Conservation (phyloP, 2,329 filamentous ascomycete species). For the Uncinocarpus reesii region DNA sequence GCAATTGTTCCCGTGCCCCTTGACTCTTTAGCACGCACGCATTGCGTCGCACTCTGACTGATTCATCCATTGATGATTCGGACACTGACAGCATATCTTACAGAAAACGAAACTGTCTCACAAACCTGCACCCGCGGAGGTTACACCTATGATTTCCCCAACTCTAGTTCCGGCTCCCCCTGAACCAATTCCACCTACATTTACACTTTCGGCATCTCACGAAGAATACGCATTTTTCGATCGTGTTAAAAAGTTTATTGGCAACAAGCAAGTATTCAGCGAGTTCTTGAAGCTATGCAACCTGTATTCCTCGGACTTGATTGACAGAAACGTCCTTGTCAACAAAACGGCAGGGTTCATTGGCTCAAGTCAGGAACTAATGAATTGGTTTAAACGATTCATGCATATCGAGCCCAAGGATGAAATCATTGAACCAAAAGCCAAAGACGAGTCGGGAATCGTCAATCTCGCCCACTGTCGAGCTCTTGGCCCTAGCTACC, state of each 20-base stretch:
- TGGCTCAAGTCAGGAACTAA: constrained; percentile 76
- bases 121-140: constrained; percentile 48
- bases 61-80: not conserved
- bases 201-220: constrained; percentile 60
- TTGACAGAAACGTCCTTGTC: constrained; percentile 72
- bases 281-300: constrained; percentile 98
- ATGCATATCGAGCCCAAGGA: constrained; percentile 63
- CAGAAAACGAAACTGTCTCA: constrained; percentile 67
- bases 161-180: constrained; percentile 81
- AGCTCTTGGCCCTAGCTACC: constrained; percentile 90
- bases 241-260: constrained; percentile 88
- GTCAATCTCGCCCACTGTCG: constrained; percentile 94
- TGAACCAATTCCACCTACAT: constrained; percentile 69
- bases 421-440: constrained; percentile 66
- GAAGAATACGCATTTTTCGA: constrained; percentile 94
- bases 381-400: constrained; percentile 77
- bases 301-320: constrained; percentile 83
- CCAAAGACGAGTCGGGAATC: constrained; percentile 60
- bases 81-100: constrained; percentile 20
- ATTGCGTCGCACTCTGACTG: no score
- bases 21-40: not conserved
- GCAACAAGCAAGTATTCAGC: constrained; percentile 82
- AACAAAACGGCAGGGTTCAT: constrained; percentile 79
- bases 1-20: no score
- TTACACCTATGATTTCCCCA: constrained; percentile 57